Base-by-base conservation (phyloP, 306 rosid species). In the Cucumis cinereus region DNA sequence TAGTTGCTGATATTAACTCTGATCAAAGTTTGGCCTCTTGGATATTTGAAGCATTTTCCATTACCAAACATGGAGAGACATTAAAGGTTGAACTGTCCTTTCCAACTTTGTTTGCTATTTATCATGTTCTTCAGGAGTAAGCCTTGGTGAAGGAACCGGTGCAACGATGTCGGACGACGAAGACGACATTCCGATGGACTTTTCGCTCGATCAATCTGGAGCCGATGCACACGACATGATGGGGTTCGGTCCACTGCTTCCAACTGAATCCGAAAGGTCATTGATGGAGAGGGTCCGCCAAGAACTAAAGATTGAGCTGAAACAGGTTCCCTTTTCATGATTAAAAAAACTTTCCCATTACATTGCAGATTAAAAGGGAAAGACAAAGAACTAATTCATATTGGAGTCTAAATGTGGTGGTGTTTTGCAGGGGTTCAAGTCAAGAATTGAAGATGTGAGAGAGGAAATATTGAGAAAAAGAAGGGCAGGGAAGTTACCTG, bases 131-230 rank as follows among this genome's bases (percentile, higher is more conserved):
- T 52, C 81, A 91, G 98, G 99, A 83, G 96, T 90, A 30, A 90
- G 92, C 79, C 74, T 92, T 61, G 98, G 96, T 16, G 99, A 94
- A 86, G 99, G 97, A 50, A 88, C 81, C 13, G 99, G 99, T 11
- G 97, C 96, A 36, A 89, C 99, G 63, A 94, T 94, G 99, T 94
- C 99, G 7, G 99, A 94, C 36, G 99, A 94, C 73, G 99, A 94
- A 45, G 98, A 94, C 36, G 99, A 94, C 0, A 5, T 89, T 80
- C 96, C 73, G 47, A 88, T 90, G 89, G 96, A 94, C 81, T 92
- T 87, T 78, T 82, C 89, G 62, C 69, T 94, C 24, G 98, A 94
- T 63, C 99, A 88, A 76, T 85, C 93, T 0, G 84, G 89, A 0
- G 79, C 40, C 33, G 98, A 86, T 24, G 92, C 81, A 0, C 93